These are phyloP conservation scores for Cardamine resedifolia DNA, from an alignment of 345 rosid species.

Conservation along the genomic window DNA sequence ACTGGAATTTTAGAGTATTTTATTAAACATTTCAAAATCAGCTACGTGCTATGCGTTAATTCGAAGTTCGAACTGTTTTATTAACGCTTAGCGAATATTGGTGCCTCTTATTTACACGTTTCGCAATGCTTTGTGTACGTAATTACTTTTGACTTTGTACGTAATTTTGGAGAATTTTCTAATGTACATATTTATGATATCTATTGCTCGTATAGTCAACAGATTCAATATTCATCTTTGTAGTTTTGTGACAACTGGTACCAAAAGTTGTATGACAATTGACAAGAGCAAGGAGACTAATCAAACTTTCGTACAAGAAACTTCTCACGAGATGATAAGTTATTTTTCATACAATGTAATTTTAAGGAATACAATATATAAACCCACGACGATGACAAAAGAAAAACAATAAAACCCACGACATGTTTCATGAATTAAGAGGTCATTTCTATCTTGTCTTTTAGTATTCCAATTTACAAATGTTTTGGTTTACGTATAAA, in stretches of 20 bases:
- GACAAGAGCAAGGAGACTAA: conserved; percentile 5
- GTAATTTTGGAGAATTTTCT: background rate
- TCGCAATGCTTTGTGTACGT: background rate
- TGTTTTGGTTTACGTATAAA: background rate
- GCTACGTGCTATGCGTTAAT: background rate
- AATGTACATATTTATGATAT: background rate
- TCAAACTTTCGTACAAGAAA: background rate
- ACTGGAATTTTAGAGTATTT: background rate
- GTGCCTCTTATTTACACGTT: conserved; percentile 8
- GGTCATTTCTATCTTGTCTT: background rate
- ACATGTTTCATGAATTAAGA: background rate
- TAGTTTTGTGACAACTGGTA: background rate
- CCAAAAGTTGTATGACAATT: background rate
- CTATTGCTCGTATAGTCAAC: conserved; percentile 22
- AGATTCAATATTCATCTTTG: conserved; percentile 6
- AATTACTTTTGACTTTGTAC: conserved; percentile 14
- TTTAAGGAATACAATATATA: background rate
- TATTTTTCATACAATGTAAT: background rate
- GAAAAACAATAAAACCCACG: background rate
- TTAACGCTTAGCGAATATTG: background rate
- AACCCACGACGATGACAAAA: background rate
- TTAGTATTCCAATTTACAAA: background rate
- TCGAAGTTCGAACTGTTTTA: background rate
- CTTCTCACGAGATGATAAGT: background rate
- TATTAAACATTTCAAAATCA: background rate